A percentile compares a stretch with the other conserved stretches of the same genome.
These are phyloP conservation scores for Erysimum cheiranthoides DNA, from an alignment of 345 rosid genomes.

Conservation along the genomic window DNA sequence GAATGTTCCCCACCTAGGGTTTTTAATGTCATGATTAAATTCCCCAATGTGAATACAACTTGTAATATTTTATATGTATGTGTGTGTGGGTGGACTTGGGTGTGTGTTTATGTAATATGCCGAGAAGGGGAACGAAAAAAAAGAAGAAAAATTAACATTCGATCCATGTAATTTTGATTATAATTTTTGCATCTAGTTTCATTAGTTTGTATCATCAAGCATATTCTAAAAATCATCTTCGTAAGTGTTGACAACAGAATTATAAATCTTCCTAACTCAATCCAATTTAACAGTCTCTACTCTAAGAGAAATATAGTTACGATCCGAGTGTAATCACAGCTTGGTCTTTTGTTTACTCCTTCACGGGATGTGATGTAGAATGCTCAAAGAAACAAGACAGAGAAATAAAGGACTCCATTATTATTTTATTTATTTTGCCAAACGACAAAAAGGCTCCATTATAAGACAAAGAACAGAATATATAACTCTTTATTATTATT, in stretches of 20 bases:
- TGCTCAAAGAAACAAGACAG: constrained; percentile 24
- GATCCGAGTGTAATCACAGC: constrained; percentile 1
- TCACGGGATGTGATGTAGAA: constrained; percentile 34
- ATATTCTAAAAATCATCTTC: background rate
- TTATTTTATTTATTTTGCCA: constrained; percentile 23
- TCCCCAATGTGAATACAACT: constrained; percentile 41
- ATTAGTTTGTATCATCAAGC: constrained; percentile 9
- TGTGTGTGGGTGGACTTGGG: constrained; percentile 24
- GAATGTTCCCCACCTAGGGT: constrained; percentile 46
- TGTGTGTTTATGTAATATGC: constrained; percentile 17
- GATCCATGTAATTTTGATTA: constrained; percentile 7
- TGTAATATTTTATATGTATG: constrained; percentile 36
- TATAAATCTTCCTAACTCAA: background rate
- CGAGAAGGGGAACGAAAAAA: background rate
- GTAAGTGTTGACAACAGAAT: background rate
- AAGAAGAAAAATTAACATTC: background rate
- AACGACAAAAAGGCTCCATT: constrained; percentile 38
- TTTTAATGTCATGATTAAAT: constrained; percentile 39
- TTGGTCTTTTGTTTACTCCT: background rate
- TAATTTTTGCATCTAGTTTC: background rate
- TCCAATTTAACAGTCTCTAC: background rate
- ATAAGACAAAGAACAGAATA: constrained; percentile 9
- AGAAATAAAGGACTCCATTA: constrained; percentile 24
- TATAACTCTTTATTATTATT: background rate
- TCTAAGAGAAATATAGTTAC: background rate